phyloP scores from a whole-genome alignment of 129 eudicot species.

The Tagetes erecta region DNA sequence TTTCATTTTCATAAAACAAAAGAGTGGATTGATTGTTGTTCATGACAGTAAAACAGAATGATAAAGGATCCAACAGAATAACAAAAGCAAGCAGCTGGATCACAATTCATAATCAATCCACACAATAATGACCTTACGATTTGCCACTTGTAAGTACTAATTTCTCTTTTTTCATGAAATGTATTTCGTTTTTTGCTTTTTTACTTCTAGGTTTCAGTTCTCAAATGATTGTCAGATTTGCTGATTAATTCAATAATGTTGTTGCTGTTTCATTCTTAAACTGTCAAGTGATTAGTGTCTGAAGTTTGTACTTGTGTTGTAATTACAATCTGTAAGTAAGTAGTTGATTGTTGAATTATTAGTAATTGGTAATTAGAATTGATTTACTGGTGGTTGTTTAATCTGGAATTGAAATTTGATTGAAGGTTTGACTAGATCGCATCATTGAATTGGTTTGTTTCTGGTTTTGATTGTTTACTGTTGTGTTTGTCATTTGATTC shows the following conservation, averaged over 20 bases:
- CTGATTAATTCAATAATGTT: not conserved
- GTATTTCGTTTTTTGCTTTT: not conserved
- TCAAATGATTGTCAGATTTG: not conserved
- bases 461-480: not conserved
- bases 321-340: not conserved
- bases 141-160: not conserved
- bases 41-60: constrained; percentile 10
- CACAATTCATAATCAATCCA: not conserved
- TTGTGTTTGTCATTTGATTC: not conserved
- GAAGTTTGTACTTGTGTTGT: not conserved
- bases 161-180: not conserved
- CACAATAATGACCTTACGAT: not conserved
- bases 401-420: not conserved
- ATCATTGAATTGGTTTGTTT: not conserved
- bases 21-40: constrained; percentile 1
- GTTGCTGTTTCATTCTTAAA: not conserved
- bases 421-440: not conserved
- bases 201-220: not conserved
- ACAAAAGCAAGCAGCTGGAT: not conserved
- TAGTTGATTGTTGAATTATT: not conserved
- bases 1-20: not conserved
- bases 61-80: constrained; percentile 9
- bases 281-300: not conserved
- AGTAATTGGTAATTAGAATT: not conserved
- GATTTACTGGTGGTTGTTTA: not conserved